Evolutionary conservation across 768 basidiomycete species (phyloP), one percentile per base, ranked within the genome.

Genomic region (Termitomyces sp.): DNA sequence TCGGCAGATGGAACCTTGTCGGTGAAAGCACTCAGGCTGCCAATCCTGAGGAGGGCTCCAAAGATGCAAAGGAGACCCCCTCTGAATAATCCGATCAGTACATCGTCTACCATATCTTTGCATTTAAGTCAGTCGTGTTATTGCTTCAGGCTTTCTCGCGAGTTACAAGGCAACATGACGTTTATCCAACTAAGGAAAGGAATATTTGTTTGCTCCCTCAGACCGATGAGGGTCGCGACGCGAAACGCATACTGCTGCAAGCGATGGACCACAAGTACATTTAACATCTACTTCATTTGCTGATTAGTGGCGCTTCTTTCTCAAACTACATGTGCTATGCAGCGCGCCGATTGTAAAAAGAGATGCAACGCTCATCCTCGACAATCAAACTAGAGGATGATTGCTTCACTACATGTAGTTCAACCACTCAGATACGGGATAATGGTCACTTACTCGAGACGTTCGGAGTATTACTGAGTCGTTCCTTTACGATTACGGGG

Each of bases 1-100:
- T 58, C 41, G 55, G 60, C 8, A 64, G 58, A 35, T 63, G 62
- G 62, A 36, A 61, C 9, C 36, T 63, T 35, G 50, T 53, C n/a
- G 54, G 18, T 20, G 51, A 56, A 5, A 47, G n/a, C 14, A 1
- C 26, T 16, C 12, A 12, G 6, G 1, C 9, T 38, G 23, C 35
- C 7, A 9, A 51, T 1, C 4, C 26, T 26, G 16, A 2, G 5
- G 36, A 12, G 16, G 16, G 10, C 5, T 16, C 51, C 14, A 5
- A 26, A 53, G 12, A 28, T 30, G 2, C 2, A 7, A 26, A 40
- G 6, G 26, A 53, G 38, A 53, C 8, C 10, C 0, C 38, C 23
- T 26, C 26, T 12, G 16, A 18, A 36, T 40, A 53, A 2, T 9
- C 12, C 1, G 18, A 53, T 30, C 23, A 26, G 26, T 14, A 20